Conservation (phyloP, 116 monocot species). For the Posidonia oceanica region DNA sequence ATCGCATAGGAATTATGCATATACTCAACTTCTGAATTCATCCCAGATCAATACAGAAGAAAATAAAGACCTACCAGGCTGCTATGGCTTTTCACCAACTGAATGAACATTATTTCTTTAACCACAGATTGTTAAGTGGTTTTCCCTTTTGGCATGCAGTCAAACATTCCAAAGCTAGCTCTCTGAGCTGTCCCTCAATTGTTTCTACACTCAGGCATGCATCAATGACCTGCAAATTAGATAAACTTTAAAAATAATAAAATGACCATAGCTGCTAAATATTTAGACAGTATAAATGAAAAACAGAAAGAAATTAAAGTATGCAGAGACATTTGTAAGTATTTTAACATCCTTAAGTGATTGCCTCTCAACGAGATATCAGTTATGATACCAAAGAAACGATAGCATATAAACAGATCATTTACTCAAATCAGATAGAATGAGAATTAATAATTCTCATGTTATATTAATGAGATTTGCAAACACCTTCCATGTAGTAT, state of each 20-base stretch:
- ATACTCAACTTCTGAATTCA: no score
- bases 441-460: not conserved
- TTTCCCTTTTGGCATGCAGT: slow-evolving; percentile 27
- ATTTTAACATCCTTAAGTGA: no score
- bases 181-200: slow-evolving; percentile 27
- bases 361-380: no score
- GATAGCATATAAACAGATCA: not conserved
- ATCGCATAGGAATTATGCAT: no score
- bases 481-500: slow-evolving; percentile 77
- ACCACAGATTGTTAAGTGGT: slow-evolving; percentile 35
- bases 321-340: no score
- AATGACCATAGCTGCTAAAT: not conserved
- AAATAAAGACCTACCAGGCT: no score
- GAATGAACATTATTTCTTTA: not conserved
- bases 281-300: not conserved
- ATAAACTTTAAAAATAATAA: no score
- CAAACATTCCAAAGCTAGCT: slow-evolving; percentile 22
- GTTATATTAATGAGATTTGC: not conserved
- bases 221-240: slow-evolving; percentile 36
- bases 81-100: not conserved
- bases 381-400: not conserved
- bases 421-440: no score
- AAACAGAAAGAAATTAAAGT: not conserved
- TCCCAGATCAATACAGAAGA: no score
- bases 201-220: slow-evolving; percentile 25